phyloP scores from a whole-genome alignment of 2,329 filamentous ascomycete genomes.

The Talaromyces sp. region DNA sequence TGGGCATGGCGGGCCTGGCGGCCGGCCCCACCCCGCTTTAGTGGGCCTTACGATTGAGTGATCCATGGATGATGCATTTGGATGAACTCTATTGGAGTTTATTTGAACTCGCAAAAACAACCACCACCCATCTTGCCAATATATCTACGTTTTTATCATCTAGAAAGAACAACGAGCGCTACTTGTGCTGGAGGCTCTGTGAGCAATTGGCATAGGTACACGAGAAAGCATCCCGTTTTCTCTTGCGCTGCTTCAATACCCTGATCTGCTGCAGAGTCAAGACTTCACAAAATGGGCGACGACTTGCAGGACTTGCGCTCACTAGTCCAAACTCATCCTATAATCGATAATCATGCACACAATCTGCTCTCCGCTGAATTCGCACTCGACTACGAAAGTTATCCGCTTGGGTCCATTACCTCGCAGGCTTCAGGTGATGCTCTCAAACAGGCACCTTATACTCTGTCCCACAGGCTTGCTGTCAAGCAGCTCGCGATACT shows the following conservation, averaged over 20 bases:
- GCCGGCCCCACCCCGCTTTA: background rate
- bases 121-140: no score
- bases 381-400: slow-evolving; percentile 29
- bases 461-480: slow-evolving; percentile 65
- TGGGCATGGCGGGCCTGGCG: no score
- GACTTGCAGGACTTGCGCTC: slow-evolving; percentile 27
- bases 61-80: background rate
- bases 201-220: background rate
- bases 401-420: slow-evolving; percentile 58
- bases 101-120: background rate
- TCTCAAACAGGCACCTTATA: slow-evolving; percentile 55
- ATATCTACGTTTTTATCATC: background rate
- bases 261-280: background rate
- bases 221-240: background rate
- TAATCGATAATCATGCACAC: slow-evolving; percentile 48
- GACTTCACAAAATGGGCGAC: background rate
- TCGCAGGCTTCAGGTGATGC: slow-evolving; percentile 69
- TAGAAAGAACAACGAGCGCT: background rate
- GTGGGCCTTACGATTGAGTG: background rate
- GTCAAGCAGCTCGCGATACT: slow-evolving; percentile 62
- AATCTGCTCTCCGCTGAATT: slow-evolving; percentile 36
- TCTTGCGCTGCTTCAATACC: background rate
- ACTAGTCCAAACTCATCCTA: slow-evolving; percentile 36
- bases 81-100: background rate
- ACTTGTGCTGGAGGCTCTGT: background rate